Conservation (phyloP, 768 basidiomycete species). For the Tulasnella calospora region DNA sequence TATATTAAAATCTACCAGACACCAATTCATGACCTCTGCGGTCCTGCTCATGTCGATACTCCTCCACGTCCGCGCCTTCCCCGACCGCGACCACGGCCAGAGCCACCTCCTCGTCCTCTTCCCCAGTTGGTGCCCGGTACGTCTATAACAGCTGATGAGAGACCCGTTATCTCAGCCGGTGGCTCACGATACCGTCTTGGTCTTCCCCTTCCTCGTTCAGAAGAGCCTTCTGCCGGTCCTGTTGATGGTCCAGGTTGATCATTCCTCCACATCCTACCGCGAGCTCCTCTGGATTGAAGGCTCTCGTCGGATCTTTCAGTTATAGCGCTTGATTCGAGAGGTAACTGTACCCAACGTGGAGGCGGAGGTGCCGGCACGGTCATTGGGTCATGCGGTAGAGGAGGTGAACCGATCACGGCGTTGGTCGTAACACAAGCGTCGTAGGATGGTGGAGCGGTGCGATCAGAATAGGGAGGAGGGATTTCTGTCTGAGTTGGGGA, state of each 20-base stretch:
- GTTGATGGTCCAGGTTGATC: neutral
- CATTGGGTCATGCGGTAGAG: neutral
- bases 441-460: neutral
- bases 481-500: neutral
- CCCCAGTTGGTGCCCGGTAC: neutral
- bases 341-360: neutral
- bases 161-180: neutral
- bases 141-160: neutral
- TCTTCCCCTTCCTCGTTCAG: neutral
- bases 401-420: neutral
- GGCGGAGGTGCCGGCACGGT: neutral
- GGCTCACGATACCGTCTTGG: neutral
- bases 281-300: too few relatives aligned
- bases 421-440: neutral
- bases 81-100: neutral
- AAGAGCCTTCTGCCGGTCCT: neutral
- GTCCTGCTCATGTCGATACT: too few relatives aligned
- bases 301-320: neutral
- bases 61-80: neutral
- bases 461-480: neutral
- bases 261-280: neutral
- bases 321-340: neutral
- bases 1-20: too few relatives aligned
- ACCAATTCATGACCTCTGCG: too few relatives aligned
- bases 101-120: neutral